Evolutionary conservation across 495 filamentous ascomycete species (phyloP), one percentile per base, ranked within the genome.

Genomic region (Hypoxylon fuscum): DNA sequence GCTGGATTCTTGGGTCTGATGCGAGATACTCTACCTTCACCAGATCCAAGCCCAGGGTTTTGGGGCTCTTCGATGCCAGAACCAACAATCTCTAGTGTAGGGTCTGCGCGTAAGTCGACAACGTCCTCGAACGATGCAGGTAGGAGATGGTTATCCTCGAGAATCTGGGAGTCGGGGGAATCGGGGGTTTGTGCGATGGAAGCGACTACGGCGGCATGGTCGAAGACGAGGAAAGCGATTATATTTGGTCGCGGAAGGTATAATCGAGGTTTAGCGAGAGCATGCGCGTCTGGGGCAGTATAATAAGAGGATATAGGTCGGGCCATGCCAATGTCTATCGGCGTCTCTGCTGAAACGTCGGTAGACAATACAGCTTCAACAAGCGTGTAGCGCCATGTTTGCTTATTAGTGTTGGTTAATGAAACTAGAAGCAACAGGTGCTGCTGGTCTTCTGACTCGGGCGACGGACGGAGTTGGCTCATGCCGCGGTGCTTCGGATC

Each of bases 191-290:
- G 76, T 0, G 77, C 77, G 40, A 93, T 81, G 3, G 93, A 96
- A 0, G 90, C 78, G 15, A 98, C 72, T 9, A 92, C 85, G 12
- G 96, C 77, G 10, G 88, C 91, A 54, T 87, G 83, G 40, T 87
- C 86, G 55, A 96, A 90, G 4, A 93, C 80, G 37, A 96, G 72
- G 62, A 93, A 94, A n/a, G 92, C 95, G 1, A 91, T 89, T 38
- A 91, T 80, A 5, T 81, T 85, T 9, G 93, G 88, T 32, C 82
- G 80, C 3, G 96, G 91, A 21, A 97, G 77, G 51, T 90, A 85
- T n/a, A 98, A 66, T 51, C 83, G 85, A 6, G 93, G 88, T 63
- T 83, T 84, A 23, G 79, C 70, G 2, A 62, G 73, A 57, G 73
- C 75, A 34, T 68, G 57, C 8, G 68, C 49, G 29, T 77, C 72